Percentiles rank a stretch among this genome's conserved stretches.
Evolutionary conservation across 1,284 basidiomycete species (phyloP).

Genomic region (Flammula alnicola): DNA sequence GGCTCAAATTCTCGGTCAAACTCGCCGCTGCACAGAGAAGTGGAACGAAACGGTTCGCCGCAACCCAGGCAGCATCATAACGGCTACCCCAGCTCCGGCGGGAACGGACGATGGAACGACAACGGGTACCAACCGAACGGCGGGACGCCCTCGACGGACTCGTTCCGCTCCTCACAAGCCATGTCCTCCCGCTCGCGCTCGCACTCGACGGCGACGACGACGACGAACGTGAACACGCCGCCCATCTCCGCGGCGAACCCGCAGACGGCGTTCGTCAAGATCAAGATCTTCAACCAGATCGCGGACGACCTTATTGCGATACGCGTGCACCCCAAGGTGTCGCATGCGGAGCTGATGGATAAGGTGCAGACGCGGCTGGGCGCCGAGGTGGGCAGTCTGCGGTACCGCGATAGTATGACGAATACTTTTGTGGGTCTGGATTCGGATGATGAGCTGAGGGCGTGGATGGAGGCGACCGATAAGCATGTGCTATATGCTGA

Average conservation of each 20-base stretch:
- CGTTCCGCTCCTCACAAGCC: constrained; percentile 56
- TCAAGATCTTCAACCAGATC: constrained; percentile 94
- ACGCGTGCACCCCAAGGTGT: constrained; percentile 94
- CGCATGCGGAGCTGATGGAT: constrained; percentile 83
- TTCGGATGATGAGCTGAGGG: constrained; percentile 72
- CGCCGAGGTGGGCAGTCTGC: constrained; percentile 69
- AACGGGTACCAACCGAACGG: constrained; percentile 25
- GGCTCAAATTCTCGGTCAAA: constrained; percentile 45
- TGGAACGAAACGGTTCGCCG: constrained; percentile 37
- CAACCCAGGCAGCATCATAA: too few relatives aligned
- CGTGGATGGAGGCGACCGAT: constrained; percentile 85
- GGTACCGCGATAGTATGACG: constrained; percentile 75
- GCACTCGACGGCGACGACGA: constrained; percentile 54
- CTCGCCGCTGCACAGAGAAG: constrained; percentile 38
- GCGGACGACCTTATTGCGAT: constrained; percentile 96
- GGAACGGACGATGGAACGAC: constrained; percentile 29
- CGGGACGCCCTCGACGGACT: constrained; percentile 53
- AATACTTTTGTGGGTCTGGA: constrained; percentile 69
- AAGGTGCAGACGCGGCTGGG: constrained; percentile 91
- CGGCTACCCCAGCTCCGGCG: constrained; percentile 1
- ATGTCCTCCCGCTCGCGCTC: constrained; percentile 55
- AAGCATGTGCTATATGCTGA: constrained; percentile 90
- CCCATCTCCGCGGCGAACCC: constrained; percentile 77
- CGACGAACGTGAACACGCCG: constrained; percentile 60
- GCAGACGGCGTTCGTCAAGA: constrained; percentile 90